Percentiles rank a stretch among this genome's conserved stretches.
phyloP scores from a whole-genome alignment of 2,329 filamentous ascomycete genomes.

The Colletotrichum shisoi region DNA sequence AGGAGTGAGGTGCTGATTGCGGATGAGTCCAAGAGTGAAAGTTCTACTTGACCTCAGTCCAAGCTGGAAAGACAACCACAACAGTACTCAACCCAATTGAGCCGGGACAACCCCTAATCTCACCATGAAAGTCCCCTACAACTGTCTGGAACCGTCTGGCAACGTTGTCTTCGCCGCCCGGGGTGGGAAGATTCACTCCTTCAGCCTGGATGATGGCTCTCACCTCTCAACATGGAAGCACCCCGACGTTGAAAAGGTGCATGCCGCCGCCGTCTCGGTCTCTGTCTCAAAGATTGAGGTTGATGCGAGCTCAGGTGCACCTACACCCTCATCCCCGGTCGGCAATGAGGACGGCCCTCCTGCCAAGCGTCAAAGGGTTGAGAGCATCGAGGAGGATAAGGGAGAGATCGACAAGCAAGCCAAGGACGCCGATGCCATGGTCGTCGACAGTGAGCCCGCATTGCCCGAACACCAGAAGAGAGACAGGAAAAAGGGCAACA shows the following conservation, averaged over 20 bases:
- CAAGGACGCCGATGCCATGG: slow-evolving; percentile 39
- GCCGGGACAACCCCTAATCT: not conserved
- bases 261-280: slow-evolving; percentile 40
- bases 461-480: slow-evolving; percentile 44
- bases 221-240: slow-evolving; percentile 70
- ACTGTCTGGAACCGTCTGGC: slow-evolving; percentile 64
- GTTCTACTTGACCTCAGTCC: slow-evolving; percentile 19
- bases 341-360: slow-evolving; percentile 48
- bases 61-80: not conserved
- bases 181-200: slow-evolving; percentile 74
- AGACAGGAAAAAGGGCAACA: slow-evolving; percentile 41
- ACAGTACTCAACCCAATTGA: slow-evolving; percentile 20
- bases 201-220: slow-evolving; percentile 65
- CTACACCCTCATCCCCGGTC: slow-evolving; percentile 19
- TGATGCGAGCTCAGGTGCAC: slow-evolving; percentile 42
- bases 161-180: slow-evolving; percentile 75
- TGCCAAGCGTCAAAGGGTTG: slow-evolving; percentile 55
- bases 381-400: slow-evolving; percentile 47
- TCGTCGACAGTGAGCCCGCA: slow-evolving; percentile 41
- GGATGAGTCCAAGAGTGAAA: slow-evolving; percentile 29
- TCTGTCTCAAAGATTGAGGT: slow-evolving; percentile 44
- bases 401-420: slow-evolving; percentile 43
- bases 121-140: slow-evolving; percentile 68
- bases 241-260: slow-evolving; percentile 51
- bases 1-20: not conserved